These are phyloP conservation scores for Dryas drummondii DNA, from an alignment of 306 rosid genomes.

Conservation along the genomic window DNA sequence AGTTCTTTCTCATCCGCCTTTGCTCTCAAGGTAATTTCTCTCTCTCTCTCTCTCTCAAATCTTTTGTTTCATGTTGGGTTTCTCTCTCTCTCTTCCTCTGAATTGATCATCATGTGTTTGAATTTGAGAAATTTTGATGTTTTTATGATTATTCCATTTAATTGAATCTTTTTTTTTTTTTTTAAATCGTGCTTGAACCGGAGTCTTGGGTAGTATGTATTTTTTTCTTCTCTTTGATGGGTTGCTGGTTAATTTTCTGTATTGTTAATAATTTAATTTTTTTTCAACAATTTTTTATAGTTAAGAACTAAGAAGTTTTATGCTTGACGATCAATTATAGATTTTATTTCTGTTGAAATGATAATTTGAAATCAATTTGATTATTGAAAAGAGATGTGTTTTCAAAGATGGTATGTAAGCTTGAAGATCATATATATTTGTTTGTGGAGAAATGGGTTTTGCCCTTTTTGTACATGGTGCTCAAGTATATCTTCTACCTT, in stretches of 20 bases:
- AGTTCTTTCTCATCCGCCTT: conserved; percentile 1
- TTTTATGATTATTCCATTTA: background rate
- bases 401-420: conserved; percentile 2
- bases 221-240: background rate
- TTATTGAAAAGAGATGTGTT: background rate
- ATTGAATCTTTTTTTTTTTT: background rate
- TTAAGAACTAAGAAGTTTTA: too few species aligned
- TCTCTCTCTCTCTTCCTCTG: background rate
- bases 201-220: background rate
- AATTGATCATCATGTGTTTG: background rate
- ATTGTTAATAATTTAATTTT: background rate
- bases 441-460: background rate
- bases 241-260: background rate
- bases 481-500: background rate
- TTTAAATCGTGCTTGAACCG: background rate
- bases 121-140: background rate
- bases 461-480: background rate
- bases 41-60: background rate
- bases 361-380: background rate
- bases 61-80: background rate
- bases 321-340: background rate
- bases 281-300: background rate
- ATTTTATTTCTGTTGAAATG: background rate
- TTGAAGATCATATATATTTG: background rate
- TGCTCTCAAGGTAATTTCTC: background rate